Percentiles rank a stretch among this genome's conserved stretches.
These are phyloP conservation scores for Aspergillus tanneri DNA, from an alignment of 2,329 filamentous ascomycete species.

Conservation along the genomic window DNA sequence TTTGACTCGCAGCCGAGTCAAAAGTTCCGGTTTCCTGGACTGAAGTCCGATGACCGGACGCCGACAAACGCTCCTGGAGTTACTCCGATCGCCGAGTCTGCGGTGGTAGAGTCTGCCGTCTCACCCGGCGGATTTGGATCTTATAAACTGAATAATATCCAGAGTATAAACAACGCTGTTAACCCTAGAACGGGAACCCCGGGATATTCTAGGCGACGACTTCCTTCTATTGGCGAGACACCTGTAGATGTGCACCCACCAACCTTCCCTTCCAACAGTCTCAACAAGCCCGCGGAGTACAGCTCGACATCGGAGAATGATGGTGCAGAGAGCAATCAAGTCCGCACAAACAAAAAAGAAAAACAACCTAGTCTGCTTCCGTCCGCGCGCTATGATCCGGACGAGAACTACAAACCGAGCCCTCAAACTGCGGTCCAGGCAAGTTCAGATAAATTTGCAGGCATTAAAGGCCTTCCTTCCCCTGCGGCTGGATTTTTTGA, in stretches of 20 bases:
- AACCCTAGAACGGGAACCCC: conserved; percentile 64
- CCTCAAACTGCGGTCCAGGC: conserved; percentile 66
- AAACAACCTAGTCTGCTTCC: conserved; percentile 37
- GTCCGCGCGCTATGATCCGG: conserved; percentile 48
- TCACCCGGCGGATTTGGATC: conserved; percentile 68
- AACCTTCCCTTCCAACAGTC: conserved; percentile 41
- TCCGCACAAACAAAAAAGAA: conserved; percentile 17
- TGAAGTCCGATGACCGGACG: conserved; percentile 60
- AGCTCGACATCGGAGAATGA: conserved; percentile 49
- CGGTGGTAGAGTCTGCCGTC: conserved; percentile 57
- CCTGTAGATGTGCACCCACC: conserved; percentile 53
- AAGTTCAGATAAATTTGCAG: conserved; percentile 61
- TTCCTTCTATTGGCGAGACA: conserved; percentile 75
- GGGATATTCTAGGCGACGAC: conserved; percentile 61
- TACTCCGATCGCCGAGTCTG: conserved; percentile 83
- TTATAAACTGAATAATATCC: conserved; percentile 57
- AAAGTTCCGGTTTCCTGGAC: conserved; percentile 63
- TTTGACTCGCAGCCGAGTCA: conserved; percentile 58
- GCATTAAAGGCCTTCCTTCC: conserved; percentile 62
- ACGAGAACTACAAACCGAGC: conserved; percentile 43
- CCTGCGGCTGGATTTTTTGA: conserved; percentile 65
- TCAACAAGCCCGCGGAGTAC: conserved; percentile 47
- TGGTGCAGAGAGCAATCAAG: conserved; percentile 31
- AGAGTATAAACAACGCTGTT: conserved; percentile 67
- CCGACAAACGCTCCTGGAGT: conserved; percentile 74